These are phyloP conservation scores for Aureobasidium lini DNA, from an alignment of 2,329 filamentous ascomycete species.

Conservation along the genomic window DNA sequence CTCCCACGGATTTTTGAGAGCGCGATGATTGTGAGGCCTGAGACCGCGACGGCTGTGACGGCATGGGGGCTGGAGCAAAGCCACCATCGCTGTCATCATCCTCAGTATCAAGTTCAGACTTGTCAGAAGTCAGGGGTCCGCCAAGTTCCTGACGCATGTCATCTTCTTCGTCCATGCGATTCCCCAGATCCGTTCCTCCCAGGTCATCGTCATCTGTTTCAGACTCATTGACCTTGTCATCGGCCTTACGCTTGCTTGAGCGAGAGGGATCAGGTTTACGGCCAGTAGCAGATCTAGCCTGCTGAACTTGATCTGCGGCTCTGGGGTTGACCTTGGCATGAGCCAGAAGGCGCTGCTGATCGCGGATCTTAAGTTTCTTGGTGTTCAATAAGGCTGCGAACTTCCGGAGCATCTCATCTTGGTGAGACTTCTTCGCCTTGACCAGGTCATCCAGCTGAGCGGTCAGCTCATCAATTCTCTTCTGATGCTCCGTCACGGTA, in stretches of 20 bases:
- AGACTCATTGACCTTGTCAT: conserved; percentile 9
- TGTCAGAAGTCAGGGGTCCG: conserved; percentile 18
- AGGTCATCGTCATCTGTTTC: conserved; percentile 22
- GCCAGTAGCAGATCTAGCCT: conserved; percentile 2
- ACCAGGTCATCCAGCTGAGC: conserved; percentile 60
- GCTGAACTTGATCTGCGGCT: conserved; percentile 12
- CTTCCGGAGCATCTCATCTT: conserved; percentile 59
- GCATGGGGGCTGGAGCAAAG: conserved; percentile 15
- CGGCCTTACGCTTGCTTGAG: conserved; percentile 27
- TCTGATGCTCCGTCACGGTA: conserved; percentile 41
- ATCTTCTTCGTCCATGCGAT: conserved; percentile 34
- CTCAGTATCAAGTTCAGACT: conserved; percentile 21
- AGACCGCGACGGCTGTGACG: conserved; percentile 10
- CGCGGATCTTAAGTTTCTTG: conserved; percentile 72
- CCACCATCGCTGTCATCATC: conserved; percentile 21
- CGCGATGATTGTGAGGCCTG: not conserved
- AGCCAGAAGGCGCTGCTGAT: conserved; percentile 59
- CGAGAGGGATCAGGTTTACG: conserved; percentile 23
- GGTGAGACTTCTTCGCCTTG: conserved; percentile 57
- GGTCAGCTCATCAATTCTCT: conserved; percentile 51
- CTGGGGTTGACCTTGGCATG: conserved; percentile 53
- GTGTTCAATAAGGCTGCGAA: conserved; percentile 65
- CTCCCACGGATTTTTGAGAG: not conserved
- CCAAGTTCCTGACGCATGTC: conserved; percentile 20
- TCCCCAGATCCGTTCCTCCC: conserved; percentile 35